A percentile compares a stretch with the other conserved stretches of the same genome.
phyloP scores from a whole-genome alignment of 345 rosid genomes.

The Ceriops decandra region DNA sequence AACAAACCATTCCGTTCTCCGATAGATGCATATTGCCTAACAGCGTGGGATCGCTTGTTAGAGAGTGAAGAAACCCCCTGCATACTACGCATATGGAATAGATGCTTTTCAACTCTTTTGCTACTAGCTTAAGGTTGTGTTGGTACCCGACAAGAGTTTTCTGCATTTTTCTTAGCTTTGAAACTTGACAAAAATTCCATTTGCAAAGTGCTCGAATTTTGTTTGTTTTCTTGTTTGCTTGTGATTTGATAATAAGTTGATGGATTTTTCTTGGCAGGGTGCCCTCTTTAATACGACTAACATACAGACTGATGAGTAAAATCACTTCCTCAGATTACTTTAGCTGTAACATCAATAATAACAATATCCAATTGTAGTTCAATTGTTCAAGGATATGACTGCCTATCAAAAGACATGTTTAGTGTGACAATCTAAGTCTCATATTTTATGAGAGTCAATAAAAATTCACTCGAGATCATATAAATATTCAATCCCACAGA shows the following conservation, averaged over 20 bases:
- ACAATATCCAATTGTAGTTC: no score
- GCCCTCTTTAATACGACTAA: no score
- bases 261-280: no score
- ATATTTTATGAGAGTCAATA: no score
- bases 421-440: no score
- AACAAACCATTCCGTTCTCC: conserved; percentile 27
- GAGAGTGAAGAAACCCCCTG: conserved; percentile 2
- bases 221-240: background rate
- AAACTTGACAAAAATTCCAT: conserved; percentile 13
- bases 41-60: background rate
- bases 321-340: no score
- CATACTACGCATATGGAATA: background rate
- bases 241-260: background rate
- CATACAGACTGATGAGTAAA: no score
- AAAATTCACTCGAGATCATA: no score
- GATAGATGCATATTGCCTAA: conserved; percentile 29
- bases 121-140: conserved; percentile 7
- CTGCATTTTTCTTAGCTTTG: conserved; percentile 19
- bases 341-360: no score
- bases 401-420: no score
- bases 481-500: no score
- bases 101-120: conserved; percentile 8
- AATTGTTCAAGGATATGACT: no score
- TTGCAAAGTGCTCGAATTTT: background rate
- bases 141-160: background rate